Evolutionary conservation across 225 moss, liverwort and hornwort genomes (phyloP).

Genomic region (Sphagnum tenellum): DNA sequence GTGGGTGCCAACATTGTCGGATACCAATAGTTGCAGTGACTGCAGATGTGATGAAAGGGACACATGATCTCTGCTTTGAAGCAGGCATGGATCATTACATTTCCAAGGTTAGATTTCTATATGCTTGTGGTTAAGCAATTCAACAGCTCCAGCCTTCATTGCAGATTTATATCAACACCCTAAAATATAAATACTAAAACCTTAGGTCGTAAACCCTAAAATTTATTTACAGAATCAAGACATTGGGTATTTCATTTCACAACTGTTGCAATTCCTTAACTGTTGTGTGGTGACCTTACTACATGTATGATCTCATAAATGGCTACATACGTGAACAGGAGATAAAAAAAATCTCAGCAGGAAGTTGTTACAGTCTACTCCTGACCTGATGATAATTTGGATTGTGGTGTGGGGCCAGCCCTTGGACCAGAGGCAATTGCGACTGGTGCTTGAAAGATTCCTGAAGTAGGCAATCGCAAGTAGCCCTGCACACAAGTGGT

Average conservation of each 20-base stretch:
- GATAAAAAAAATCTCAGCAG: background rate
- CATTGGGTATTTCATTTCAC: too few relatives aligned
- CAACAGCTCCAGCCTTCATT: too few relatives aligned
- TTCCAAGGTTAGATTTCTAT: conserved; percentile 34
- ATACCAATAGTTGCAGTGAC: conserved; percentile 67
- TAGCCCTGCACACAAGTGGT: too few relatives aligned
- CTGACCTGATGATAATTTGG: background rate
- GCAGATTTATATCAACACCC: too few relatives aligned
- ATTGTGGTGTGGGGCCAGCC: conserved; percentile 31
- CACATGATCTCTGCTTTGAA: conserved; percentile 51
- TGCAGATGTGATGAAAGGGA: conserved; percentile 67
- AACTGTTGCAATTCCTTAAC: too few relatives aligned
- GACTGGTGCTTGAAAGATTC: conserved; percentile 47
- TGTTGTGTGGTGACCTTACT: too few relatives aligned
- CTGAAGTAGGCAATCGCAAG: conserved; percentile 7
- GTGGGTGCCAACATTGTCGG: conserved; percentile 40
- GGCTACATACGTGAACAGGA: background rate
- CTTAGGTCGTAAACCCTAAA: background rate
- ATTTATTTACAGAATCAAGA: background rate
- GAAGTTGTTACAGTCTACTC: background rate
- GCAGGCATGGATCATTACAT: conserved; percentile 86
- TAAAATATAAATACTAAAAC: background rate
- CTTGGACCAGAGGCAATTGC: conserved; percentile 55
- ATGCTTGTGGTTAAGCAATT: background rate
- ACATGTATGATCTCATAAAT: background rate